Evolutionary conservation across 1,284 basidiomycete species (phyloP), one percentile per base, ranked within the genome.

Genomic region (Leccinum pachyderme): DNA sequence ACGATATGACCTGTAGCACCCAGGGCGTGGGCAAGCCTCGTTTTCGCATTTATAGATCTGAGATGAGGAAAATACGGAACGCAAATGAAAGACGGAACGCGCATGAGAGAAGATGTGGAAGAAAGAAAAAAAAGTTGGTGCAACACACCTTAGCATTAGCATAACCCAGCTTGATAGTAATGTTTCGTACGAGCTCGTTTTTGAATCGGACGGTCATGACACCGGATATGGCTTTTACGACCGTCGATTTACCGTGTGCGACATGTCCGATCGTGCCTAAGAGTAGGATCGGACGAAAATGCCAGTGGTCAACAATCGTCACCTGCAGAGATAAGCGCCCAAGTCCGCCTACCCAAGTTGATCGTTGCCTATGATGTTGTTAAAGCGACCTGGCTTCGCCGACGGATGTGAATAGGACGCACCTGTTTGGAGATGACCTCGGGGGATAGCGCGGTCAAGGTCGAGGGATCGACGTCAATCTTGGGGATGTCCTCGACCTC

Each of bases 191-290:
- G 53, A 97, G 83, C 75, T 99, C 97, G 75, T 98, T 98, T 82
- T 99, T 99, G 79, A 99, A 99, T 66, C 96, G 84, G 56, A 99
- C 96, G 29, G 96, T 99, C 85, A 93, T 91, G 12, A 98, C 96
- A n/a, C 96, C 96, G 15, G 96, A 98, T 73, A 99, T 98, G 48
- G 96, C 96, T 76, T 98, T 96, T 60, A 98, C 97, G 51, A 98
- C 96, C 7, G 96, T 98, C 51, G 95, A 98, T 80, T 99, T 98
- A 67, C 96, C 96, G 82, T 99, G 96, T 29, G 93, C 93, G 81
- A 96, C 94, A 82, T 97, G 94, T 52, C 93, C 94, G 67, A 97
- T 97, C 33, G 94, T 97, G 61, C 93, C 92, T 90, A 67, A 27
- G 61, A 56, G 58, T 13, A 27, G 8, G 9, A 44, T 44, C 43